phyloP scores from a whole-genome alignment of 305 asterid genomes.

The Striga hermonthica region DNA sequence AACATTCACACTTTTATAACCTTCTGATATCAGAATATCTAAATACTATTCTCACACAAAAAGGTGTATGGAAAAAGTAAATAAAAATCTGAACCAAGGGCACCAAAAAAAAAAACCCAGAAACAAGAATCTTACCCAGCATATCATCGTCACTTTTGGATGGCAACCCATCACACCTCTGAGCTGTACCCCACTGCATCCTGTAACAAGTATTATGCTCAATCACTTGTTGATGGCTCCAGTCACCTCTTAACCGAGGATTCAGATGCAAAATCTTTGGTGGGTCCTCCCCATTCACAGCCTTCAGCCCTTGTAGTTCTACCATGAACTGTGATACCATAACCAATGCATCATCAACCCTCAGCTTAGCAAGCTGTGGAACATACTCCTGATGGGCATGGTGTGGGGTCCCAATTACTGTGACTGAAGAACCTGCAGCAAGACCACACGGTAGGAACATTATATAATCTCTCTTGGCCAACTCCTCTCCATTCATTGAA shows the following conservation, averaged over 20 bases:
- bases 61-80: not conserved
- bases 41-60: not conserved
- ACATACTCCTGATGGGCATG: constrained; percentile 88
- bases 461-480: constrained; percentile 48
- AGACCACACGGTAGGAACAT: constrained; percentile 96
- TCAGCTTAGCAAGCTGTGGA: constrained; percentile 63
- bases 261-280: constrained; percentile 94
- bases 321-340: constrained; percentile 83
- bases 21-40: not conserved
- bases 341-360: constrained; percentile 52
- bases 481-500: constrained; percentile 58
- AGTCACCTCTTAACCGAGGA: constrained; percentile 96
- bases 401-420: constrained; percentile 87
- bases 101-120: constrained; percentile 20
- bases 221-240: constrained; percentile 91
- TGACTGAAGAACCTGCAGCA: constrained; percentile 94
- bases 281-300: constrained; percentile 96
- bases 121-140: constrained; percentile 57
- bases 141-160: constrained; percentile 74
- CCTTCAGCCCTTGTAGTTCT: constrained; percentile 93
- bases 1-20: not conserved
- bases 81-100: not conserved
- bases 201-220: constrained; percentile 97
- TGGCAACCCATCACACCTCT: constrained; percentile 88
- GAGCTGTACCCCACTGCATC: constrained; percentile 97